A percentile compares a stretch with the other conserved stretches of the same genome.
Evolutionary conservation across 495 filamentous ascomycete genomes (phyloP).

Genomic region (Trypethelium eluteriae): DNA sequence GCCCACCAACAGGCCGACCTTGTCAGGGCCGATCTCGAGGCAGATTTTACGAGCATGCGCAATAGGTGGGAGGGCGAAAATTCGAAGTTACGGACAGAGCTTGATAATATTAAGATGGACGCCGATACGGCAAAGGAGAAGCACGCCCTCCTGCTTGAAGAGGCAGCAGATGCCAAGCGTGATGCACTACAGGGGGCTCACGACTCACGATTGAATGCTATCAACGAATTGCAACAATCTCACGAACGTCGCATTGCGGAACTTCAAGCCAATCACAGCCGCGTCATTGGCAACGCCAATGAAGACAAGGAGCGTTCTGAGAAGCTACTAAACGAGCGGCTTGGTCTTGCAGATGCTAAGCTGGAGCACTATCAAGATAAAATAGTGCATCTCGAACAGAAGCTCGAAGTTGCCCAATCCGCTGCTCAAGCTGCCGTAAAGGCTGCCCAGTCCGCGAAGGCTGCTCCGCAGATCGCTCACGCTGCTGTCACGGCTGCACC

Average conservation of each 20-base stretch:
- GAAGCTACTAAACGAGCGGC: slow-evolving; percentile 46
- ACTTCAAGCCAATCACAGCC: slow-evolving; percentile 59
- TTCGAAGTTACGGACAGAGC: slow-evolving; percentile 55
- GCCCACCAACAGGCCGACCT: slow-evolving; percentile 77
- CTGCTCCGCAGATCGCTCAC: slow-evolving; percentile 31
- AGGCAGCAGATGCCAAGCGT: slow-evolving; percentile 49
- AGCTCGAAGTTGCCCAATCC: slow-evolving; percentile 80
- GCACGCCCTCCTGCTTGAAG: slow-evolving; percentile 71
- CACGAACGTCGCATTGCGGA: slow-evolving; percentile 66
- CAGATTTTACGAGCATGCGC: slow-evolving; percentile 58
- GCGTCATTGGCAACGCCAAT: slow-evolving; percentile 55
- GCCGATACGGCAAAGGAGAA: slow-evolving; percentile 64
- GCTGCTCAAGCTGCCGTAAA: slow-evolving; percentile 81
- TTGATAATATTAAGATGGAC: slow-evolving; percentile 65
- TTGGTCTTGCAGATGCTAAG: slow-evolving; percentile 72
- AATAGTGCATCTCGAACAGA: slow-evolving; percentile 74
- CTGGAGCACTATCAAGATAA: slow-evolving; percentile 72
- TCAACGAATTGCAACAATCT: slow-evolving; percentile 59
- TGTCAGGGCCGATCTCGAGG: slow-evolving; percentile 68
- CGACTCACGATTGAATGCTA: slow-evolving; percentile 51
- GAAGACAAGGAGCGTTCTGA: slow-evolving; percentile 38
- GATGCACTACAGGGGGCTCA: slow-evolving; percentile 47
- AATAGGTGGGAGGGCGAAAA: slow-evolving; percentile 66
- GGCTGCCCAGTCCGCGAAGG: slow-evolving; percentile 63
- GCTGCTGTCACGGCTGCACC: slow-evolving; percentile 26